Base-by-base conservation (phyloP, 306 rosid genomes). In the Neltuma alba region DNA sequence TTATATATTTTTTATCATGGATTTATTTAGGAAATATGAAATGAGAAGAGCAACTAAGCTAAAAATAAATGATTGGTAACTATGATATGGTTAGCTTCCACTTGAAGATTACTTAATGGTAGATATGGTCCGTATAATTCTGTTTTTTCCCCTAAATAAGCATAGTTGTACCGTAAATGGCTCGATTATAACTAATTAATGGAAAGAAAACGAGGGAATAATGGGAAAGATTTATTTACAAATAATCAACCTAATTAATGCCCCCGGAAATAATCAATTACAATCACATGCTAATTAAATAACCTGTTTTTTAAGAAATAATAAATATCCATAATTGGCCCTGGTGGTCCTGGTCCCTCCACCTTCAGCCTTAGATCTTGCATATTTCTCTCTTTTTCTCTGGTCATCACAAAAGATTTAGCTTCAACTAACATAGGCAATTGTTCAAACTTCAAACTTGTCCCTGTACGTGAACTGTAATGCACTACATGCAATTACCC, bases 291-390 rank as follows among this genome's bases (percentile, higher is more conserved):
- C 21, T 42, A 18, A 55, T 40, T 21, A 34, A 74, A 42, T 30
- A 58, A 36, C 36, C 36, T 76, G 57, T 37, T 61, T 61, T 70
- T 47, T n/a, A 61, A 44, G 67, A 23, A 74, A 76, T 60, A 74
- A 76, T 60, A 52, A 9, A 21, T 52, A 78, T 27, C 70, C 21
- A 34, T 34, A 42, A 78, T 83, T 72, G 58, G 86, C 30, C 21
- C 60, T 66, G 79, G 65, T 72, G 58, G 86, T 21, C 21, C 60
- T 66, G 79, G 65, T 82, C 85, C 81, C 69, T 45, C 69, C 76
- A 54, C 66, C 64, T 40, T 72, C 70, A 47, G 36, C 23, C 6
- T 33, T 72, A 1, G 52, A 47, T 47, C 57, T 38, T 82, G 27
- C 28, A 38, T 47, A 18, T 42, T 72, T 55, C 54, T 70, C 65